These are phyloP conservation scores for Calonectria montana DNA, from an alignment of 2,329 filamentous ascomycete genomes.

Conservation along the genomic window DNA sequence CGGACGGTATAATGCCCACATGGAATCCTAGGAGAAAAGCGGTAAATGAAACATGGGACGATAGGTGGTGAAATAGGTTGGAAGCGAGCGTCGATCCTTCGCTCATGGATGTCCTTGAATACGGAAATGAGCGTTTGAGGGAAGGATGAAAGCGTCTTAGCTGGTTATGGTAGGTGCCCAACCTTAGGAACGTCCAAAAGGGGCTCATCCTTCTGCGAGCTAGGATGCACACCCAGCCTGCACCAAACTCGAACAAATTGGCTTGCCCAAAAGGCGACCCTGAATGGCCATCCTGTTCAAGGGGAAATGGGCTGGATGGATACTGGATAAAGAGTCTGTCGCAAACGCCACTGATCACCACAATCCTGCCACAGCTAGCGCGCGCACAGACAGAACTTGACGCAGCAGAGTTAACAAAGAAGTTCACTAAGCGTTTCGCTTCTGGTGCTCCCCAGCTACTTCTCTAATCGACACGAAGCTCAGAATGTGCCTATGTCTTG, in stretches of 20 bases:
- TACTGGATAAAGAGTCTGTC: neutral
- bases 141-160: conserved; percentile 16
- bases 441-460: neutral
- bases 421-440: neutral
- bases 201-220: neutral
- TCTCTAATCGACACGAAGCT: neutral
- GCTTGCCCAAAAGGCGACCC: neutral
- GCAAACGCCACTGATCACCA: neutral
- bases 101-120: conserved; percentile 3
- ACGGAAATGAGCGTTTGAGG: neutral
- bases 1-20: neutral
- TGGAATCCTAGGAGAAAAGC: neutral
- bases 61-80: neutral
- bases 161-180: conserved; percentile 1
- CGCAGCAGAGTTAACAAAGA: too few species aligned
- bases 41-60: conserved; percentile 8
- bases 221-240: neutral
- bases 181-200: neutral
- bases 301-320: neutral
- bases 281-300: too few species aligned
- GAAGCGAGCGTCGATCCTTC: conserved; percentile 15
- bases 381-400: neutral
- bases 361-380: neutral
- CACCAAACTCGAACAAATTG: neutral
- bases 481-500: neutral